A percentile compares a stretch with the other conserved stretches of the same genome.
Conservation (phyloP, 2,329 filamentous ascomycete genomes). For the Calonectria naviculata region DNA sequence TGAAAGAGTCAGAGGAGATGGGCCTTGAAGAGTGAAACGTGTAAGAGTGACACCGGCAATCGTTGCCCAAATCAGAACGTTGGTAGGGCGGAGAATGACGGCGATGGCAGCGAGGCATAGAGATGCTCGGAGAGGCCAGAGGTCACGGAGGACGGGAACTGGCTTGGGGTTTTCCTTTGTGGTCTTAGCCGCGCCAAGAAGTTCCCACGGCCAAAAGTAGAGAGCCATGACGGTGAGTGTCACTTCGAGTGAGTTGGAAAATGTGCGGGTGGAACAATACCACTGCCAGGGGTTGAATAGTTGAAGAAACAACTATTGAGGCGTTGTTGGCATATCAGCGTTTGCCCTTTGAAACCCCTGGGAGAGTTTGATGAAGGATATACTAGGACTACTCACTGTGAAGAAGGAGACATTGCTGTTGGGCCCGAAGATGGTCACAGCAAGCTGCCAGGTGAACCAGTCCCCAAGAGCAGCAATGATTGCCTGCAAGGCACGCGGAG, state of each 20-base stretch:
- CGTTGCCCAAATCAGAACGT: conserved; percentile 84
- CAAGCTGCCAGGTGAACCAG: conserved; percentile 89
- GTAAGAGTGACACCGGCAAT: conserved; percentile 65
- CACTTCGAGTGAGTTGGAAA: conserved; percentile 96
- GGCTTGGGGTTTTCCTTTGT: conserved; percentile 54
- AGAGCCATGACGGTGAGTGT: conserved; percentile 84
- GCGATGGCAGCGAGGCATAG: conserved; percentile 83
- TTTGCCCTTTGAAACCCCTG: too few relatives aligned
- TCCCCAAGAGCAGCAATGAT: conserved; percentile 82
- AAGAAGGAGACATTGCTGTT: conserved; percentile 73
- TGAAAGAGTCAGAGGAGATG: conserved; percentile 55
- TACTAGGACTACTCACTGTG: conserved; percentile 65
- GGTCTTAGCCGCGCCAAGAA: conserved; percentile 59
- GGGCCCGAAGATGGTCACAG: conserved; percentile 76
- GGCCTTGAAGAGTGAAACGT: conserved; percentile 45
- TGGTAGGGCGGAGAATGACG: conserved; percentile 89
- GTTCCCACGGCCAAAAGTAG: conserved; percentile 87
- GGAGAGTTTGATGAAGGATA: not conserved
- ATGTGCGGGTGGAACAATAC: conserved; percentile 92
- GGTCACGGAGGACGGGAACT: conserved; percentile 35
- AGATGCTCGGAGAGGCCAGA: conserved; percentile 61
- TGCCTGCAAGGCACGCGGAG: conserved; percentile 82
- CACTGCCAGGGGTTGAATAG: conserved; percentile 81
- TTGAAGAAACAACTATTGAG: conserved; percentile 48
- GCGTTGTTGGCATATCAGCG: not conserved